Evolutionary conservation across 2,329 filamentous ascomycete genomes (phyloP).

Genomic region (Ilyonectria mors-panacis): DNA sequence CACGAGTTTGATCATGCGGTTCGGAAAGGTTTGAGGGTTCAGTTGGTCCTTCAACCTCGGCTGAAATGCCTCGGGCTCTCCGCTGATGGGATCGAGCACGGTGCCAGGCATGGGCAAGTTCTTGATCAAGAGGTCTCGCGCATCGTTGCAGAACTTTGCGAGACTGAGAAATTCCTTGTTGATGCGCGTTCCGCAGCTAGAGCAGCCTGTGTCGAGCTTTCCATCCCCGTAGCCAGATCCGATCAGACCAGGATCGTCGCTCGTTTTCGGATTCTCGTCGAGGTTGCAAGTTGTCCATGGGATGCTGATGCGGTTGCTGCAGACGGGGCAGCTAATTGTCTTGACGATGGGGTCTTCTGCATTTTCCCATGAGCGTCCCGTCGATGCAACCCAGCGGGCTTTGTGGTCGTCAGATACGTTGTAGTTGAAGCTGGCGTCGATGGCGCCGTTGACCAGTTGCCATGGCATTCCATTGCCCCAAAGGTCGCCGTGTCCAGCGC

Average conservation of each 20-base stretch:
- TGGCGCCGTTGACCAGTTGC: conserved; percentile 67
- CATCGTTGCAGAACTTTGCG: conserved; percentile 71
- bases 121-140: conserved; percentile 57
- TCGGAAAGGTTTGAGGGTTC: conserved; percentile 66
- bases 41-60: neutral
- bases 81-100: conserved; percentile 68
- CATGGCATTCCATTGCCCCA: conserved; percentile 76
- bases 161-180: conserved; percentile 70
- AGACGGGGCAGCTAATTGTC: conserved; percentile 59
- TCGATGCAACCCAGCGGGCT: conserved; percentile 60
- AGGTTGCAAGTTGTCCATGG: conserved; percentile 68
- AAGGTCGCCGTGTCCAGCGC: conserved; percentile 34
- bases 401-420: conserved; percentile 58
- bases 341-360: conserved; percentile 62
- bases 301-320: conserved; percentile 55
- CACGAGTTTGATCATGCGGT: conserved; percentile 66
- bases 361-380: conserved; percentile 69
- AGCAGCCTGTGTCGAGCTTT: conserved; percentile 66
- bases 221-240: conserved; percentile 75
- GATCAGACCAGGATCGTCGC: conserved; percentile 48
- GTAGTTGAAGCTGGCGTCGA: conserved; percentile 71
- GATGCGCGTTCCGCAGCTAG: conserved; percentile 64
- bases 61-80: conserved; percentile 59
- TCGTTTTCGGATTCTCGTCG: conserved; percentile 32
- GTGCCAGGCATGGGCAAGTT: conserved; percentile 78